Conservation (phyloP, 495 filamentous ascomycete species). For the Saxophila tyrrhenica region DNA sequence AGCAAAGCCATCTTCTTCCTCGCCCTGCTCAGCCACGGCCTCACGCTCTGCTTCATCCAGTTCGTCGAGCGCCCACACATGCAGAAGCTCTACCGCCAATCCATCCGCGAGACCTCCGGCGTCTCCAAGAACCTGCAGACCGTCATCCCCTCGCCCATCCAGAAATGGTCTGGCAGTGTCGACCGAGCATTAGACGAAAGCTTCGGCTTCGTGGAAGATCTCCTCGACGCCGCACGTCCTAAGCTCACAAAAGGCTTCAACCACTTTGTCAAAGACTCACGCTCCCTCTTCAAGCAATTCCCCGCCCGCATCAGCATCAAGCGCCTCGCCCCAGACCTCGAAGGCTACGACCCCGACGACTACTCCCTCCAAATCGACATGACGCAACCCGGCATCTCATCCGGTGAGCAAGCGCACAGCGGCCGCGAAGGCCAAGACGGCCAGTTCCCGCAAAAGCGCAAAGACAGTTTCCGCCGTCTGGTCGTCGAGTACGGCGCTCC, state of each 20-base stretch:
- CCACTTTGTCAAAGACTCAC: constrained; percentile 78
- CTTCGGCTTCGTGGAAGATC: constrained; percentile 77
- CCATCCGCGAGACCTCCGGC: constrained; percentile 75
- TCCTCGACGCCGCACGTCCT: constrained; percentile 76
- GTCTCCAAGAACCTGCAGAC: constrained; percentile 80
- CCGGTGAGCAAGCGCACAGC: constrained; percentile 35
- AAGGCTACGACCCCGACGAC: constrained; percentile 70
- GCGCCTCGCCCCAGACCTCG: constrained; percentile 66
- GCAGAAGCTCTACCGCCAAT: constrained; percentile 89
- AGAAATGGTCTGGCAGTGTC: constrained; percentile 67
- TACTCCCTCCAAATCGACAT: constrained; percentile 70
- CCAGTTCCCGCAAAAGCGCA: constrained; percentile 38
- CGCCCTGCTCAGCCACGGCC: constrained; percentile 72
- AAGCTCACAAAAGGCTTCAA: constrained; percentile 79
- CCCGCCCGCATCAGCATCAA: constrained; percentile 81
- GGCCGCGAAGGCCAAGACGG: constrained; percentile 42
- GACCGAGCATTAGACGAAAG: constrained; percentile 79
- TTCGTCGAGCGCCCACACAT: constrained; percentile 94
- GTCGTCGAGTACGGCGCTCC: constrained; percentile 84
- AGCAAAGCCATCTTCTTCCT: constrained; percentile 73
- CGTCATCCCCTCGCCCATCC: constrained; percentile 70
- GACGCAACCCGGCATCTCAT: constrained; percentile 37
- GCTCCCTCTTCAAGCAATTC: constrained; percentile 76
- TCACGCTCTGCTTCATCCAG: constrained; percentile 79
- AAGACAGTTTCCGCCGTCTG: constrained; percentile 55